phyloP scores from a whole-genome alignment of 176 grass and related monocot genomes.

The Dactylis glomerata region DNA sequence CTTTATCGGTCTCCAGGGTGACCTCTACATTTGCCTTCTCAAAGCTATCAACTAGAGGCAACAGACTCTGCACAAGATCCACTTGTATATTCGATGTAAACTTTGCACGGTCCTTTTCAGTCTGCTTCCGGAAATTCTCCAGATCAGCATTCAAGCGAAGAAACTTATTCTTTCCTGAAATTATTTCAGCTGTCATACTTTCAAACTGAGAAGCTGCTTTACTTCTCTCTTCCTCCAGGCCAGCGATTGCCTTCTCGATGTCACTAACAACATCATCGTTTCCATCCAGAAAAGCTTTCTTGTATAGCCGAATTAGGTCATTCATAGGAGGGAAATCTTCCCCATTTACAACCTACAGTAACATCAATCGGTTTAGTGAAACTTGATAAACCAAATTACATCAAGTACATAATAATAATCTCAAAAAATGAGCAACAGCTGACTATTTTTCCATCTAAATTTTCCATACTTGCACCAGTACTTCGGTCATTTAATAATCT shows the following conservation, averaged over 20 bases:
- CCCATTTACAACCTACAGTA: slow-evolving; percentile 39
- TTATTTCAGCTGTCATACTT: slow-evolving; percentile 57
- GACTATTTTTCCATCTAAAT: background rate
- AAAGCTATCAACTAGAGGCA: slow-evolving; percentile 69
- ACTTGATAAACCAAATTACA: background rate
- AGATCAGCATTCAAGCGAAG: slow-evolving; percentile 90
- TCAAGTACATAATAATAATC: background rate
- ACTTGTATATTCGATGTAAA: slow-evolving; percentile 85
- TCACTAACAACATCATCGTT: slow-evolving; percentile 54
- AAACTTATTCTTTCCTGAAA: slow-evolving; percentile 64
- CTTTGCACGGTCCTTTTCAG: slow-evolving; percentile 69
- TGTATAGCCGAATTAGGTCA: slow-evolving; percentile 70
- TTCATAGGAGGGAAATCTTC: slow-evolving; percentile 65
- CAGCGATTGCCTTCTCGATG: slow-evolving; percentile 61
- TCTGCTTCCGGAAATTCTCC: slow-evolving; percentile 92
- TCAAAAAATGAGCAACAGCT: background rate
- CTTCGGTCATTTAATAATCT: background rate
- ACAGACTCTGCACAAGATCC: slow-evolving; percentile 63
- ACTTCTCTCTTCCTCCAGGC: slow-evolving; percentile 58
- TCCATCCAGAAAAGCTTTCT: slow-evolving; percentile 63
- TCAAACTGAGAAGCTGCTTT: slow-evolving; percentile 47
- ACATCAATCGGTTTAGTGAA: slow-evolving; percentile 12
- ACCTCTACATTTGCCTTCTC: slow-evolving; percentile 66
- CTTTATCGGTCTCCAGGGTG: slow-evolving; percentile 68
- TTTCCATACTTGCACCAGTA: background rate